phyloP scores from a whole-genome alignment of 805 yeast genomes.

The Lipomyces chichibuensis region DNA sequence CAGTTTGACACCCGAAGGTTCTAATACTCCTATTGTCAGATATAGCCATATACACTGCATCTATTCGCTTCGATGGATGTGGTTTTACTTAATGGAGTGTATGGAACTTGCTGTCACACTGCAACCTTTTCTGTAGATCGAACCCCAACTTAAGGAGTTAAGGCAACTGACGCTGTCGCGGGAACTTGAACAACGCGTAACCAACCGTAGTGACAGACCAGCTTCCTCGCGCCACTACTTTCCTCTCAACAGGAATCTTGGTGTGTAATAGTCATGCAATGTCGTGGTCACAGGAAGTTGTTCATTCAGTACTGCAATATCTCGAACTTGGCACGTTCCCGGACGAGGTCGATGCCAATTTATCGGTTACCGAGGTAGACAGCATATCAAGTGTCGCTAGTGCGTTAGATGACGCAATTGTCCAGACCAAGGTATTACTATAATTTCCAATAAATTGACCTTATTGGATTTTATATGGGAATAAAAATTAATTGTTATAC shows the following conservation, averaged over 20 bases:
- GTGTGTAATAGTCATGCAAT: neutral
- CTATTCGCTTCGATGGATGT: no score
- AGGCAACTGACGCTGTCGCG: no score
- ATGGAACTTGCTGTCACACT: no score
- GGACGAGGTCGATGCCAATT: slow-evolving; percentile 20
- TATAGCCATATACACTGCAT: no score
- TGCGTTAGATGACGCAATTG: slow-evolving; percentile 23
- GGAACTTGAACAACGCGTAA: no score
- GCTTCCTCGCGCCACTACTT: no score
- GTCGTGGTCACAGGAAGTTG: slow-evolving; percentile 8
- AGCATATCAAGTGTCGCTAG: slow-evolving; percentile 5
- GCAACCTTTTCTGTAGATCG: no score
- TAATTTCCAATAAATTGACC: neutral
- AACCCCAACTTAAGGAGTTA: no score
- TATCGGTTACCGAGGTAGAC: slow-evolving; percentile 19
- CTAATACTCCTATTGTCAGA: no score
- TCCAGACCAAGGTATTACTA: slow-evolving; percentile 16
- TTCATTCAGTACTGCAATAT: slow-evolving; percentile 18
- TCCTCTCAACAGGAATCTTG: neutral
- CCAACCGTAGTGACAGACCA: no score
- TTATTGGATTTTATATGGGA: slow-evolving; percentile 2
- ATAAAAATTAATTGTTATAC: neutral
- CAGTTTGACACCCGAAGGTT: no score
- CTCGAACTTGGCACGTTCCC: slow-evolving; percentile 29
- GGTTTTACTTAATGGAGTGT: no score